A percentile compares a stretch with the other conserved stretches of the same genome.
Conservation (phyloP, 148 eudicot genomes). For the Dysphania ambrosioides region DNA sequence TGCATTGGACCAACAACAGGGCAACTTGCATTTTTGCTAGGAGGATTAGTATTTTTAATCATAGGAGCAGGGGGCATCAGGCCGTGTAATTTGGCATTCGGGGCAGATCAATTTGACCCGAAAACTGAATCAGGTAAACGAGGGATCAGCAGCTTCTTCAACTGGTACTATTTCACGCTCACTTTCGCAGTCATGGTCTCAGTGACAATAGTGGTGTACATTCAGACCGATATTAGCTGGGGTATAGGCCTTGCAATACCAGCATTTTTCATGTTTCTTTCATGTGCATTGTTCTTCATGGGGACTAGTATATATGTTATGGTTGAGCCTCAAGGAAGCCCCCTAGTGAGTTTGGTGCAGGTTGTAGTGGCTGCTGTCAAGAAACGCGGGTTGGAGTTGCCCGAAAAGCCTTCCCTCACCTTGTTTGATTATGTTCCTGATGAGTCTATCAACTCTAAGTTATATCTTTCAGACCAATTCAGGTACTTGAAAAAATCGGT, state of each 20-base stretch:
- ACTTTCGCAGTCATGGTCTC: constrained; percentile 58
- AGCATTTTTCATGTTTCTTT: constrained; percentile 41
- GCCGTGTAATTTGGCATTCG: constrained; percentile 63
- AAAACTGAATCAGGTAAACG: constrained; percentile 51
- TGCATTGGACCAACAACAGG: constrained; percentile 44
- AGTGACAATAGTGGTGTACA: constrained; percentile 52
- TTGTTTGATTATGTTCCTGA: constrained; percentile 30
- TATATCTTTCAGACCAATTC: constrained; percentile 51
- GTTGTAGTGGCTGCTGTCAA: constrained; percentile 42
- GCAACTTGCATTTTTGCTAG: constrained; percentile 40
- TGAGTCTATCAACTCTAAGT: constrained; percentile 35
- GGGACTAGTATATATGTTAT: constrained; percentile 49
- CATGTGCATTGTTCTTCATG: constrained; percentile 48
- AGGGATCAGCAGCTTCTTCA: constrained; percentile 59
- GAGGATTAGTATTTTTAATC: constrained; percentile 33
- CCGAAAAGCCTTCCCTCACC: constrained; percentile 17
- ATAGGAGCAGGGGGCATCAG: constrained; percentile 57
- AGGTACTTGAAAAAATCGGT: constrained; percentile 29
- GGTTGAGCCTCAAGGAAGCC: constrained; percentile 50
- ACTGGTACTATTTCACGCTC: constrained; percentile 62
- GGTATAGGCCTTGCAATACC: constrained; percentile 53
- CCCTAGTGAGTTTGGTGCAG: constrained; percentile 40
- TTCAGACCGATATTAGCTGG: constrained; percentile 51
- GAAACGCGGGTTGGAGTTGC: constrained; percentile 41
- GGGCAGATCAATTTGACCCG: constrained; percentile 63